Evolutionary conservation across 106 monocot species (phyloP), one percentile per base, ranked within the genome.

Genomic region (Narthecium ossifragum): DNA sequence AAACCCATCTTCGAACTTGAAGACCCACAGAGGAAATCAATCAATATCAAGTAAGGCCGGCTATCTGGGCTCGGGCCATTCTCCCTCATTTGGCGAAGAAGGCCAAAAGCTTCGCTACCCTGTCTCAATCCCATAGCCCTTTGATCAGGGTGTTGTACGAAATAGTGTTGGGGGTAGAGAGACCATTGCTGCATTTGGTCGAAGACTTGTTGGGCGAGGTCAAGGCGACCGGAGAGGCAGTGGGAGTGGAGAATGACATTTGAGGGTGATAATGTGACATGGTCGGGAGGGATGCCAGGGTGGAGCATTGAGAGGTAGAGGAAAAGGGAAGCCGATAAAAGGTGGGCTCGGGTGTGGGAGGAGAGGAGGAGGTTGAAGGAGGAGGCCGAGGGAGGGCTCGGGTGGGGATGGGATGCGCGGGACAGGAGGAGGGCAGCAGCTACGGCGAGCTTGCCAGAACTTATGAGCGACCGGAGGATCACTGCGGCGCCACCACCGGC

Each of bases 111-210:
- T 31, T 71, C 75, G 26, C 17, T 18, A 61, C 21, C 39, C 56
- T 40, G 11, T 61, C 55, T 18, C 53, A 25, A 10, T 15, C 41
- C 41, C 67, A 75, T 32, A 63, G 68, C 7, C 70, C 60, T 49
- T 81, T 81, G 53, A 81, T 67, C 30, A 81, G 54, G 30, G 80
- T 81, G 46, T 81, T 81, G 63, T 29, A 75, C 5, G 80, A 75
- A 30, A 76, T 53, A 9, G 37, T 33, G 23, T 53, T 71, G 2
- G 71, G 75, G 10, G 17, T 1, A n/a, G 15, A 36, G 21, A 26
- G 8, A 30, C 53, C 62, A 37, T 13, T 11, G 2, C 22, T 23
- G 27, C 22, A 81, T 76, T 71, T 76, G 52, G 38, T 71, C 75
- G 65, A 81, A 76, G 51, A 81, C 30, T 6, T 57, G 18, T 51